Base-by-base conservation (phyloP, 176 grass and related monocot genomes). In the Oryza punctata region DNA sequence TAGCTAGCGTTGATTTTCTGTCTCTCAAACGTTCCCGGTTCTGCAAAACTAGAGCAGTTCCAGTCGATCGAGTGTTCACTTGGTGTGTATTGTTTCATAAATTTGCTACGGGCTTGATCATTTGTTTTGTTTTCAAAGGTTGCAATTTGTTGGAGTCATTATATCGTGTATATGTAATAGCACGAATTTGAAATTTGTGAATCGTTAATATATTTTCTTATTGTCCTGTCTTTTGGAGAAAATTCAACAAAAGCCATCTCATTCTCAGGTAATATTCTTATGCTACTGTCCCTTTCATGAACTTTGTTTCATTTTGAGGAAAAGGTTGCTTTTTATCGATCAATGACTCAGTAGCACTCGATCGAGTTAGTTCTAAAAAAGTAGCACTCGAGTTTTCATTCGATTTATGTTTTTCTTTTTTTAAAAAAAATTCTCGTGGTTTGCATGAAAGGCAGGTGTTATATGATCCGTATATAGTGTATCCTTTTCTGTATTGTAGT, bases 181-280 rank as follows among this genome's bases (percentile, higher is more conserved):
- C 43, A 66, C 65, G 29, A 18, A 32, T 41, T 80, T 38, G 66
- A 46, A 21, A 79, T 8, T 2, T 68, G 72, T 76, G 67, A 28
- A 57, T 54, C 50, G 28, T 74, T 52, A 40, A 68, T 38, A 57
- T 3, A 23, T 76, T 76, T 41, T 52, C 7, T 54, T 49, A 7
- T 86, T 44, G 26, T 45, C 75, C 1, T 50, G 7, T 29, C 27
- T 64, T 71, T 65, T 41, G 29, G 75, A 2, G 30, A 65, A 3
- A 86, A 86, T 50, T 50, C 47, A 50, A 50, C 73, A 73, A 86
- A 86, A 54, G n/a, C 12, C n/a, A 40, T 33, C 32, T 33, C 3
- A n/a, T n/a, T 64, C 37, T 73, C 10, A 54, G 13, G 49, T 67
- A 28, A 19, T 47, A n/a, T 69, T n/a, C 13, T 25, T 38, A 38